These are phyloP conservation scores for Saitoella complicata DNA, from an alignment of 805 yeast genomes.

Conservation along the genomic window DNA sequence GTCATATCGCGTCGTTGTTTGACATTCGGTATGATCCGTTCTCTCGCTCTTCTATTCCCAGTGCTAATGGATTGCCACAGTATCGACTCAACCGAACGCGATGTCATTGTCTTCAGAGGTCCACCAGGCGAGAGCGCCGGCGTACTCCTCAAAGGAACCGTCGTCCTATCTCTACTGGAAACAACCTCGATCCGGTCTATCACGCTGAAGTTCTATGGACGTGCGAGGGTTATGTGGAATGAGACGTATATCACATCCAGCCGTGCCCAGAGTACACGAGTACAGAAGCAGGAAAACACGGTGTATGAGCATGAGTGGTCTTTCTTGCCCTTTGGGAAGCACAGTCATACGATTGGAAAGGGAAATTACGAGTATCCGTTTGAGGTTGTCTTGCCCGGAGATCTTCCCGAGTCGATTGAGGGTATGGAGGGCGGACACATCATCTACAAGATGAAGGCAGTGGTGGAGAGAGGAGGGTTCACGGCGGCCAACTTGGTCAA, in stretches of 20 bases:
- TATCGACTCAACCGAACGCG: conserved; percentile 51
- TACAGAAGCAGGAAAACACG: conserved; percentile 32
- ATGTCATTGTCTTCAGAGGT: conserved; percentile 71
- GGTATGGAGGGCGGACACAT: conserved; percentile 71
- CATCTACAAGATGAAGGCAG: conserved; percentile 58
- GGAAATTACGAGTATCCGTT: conserved; percentile 91
- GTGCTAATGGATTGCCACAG: conserved; percentile 20
- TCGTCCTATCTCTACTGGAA: conserved; percentile 61
- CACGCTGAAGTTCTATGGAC: conserved; percentile 48
- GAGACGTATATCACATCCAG: conserved; percentile 14
- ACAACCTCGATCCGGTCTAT: conserved; percentile 54
- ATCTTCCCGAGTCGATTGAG: conserved; percentile 70
- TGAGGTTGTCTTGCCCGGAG: conserved; percentile 68
- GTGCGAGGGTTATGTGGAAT: conserved; percentile 36
- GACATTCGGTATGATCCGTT: conserved; percentile 4
- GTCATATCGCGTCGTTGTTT: conserved; percentile 4
- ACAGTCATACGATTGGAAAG: conserved; percentile 18
- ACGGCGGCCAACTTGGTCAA: conserved; percentile 40
- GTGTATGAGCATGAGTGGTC: conserved; percentile 73
- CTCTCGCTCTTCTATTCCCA: conserved; percentile 23
- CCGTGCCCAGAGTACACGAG: conserved; percentile 13
- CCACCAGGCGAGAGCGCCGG: conserved; percentile 62
- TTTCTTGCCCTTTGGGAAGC: conserved; percentile 22
- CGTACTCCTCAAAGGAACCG: conserved; percentile 56
- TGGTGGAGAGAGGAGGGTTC: conserved; percentile 69